Evolutionary conservation across 768 basidiomycete genomes (phyloP).

Genomic region (Hygrophoropsis aurantiaca): DNA sequence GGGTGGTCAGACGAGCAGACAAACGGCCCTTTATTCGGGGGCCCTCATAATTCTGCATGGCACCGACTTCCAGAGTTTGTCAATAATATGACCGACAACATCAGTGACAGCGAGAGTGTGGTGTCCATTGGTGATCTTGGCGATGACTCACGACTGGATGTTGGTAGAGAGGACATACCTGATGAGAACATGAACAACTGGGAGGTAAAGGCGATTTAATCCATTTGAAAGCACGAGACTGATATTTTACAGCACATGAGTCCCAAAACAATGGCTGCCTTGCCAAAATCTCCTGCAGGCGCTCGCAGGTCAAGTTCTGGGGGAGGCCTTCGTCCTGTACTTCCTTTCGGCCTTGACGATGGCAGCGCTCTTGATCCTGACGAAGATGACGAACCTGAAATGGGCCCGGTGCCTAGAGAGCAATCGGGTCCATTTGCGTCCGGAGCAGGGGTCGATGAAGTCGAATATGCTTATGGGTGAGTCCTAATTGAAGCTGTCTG

Average conservation of each 20-base stretch:
- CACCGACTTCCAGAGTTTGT: slow-evolving; percentile 78
- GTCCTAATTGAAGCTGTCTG: slow-evolving; percentile 26
- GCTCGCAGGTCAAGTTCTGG: slow-evolving; percentile 82
- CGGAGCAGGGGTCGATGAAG: slow-evolving; percentile 85
- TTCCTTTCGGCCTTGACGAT: slow-evolving; percentile 76
- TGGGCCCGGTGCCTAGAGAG: slow-evolving; percentile 77
- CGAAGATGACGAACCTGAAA: slow-evolving; percentile 69
- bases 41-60: slow-evolving; percentile 64
- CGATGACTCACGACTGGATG: slow-evolving; percentile 69
- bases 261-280: slow-evolving; percentile 89
- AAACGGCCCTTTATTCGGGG: slow-evolving; percentile 37
- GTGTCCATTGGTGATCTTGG: slow-evolving; percentile 87
- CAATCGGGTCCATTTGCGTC: slow-evolving; percentile 71
- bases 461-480: slow-evolving; percentile 85
- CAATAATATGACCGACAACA: slow-evolving; percentile 78
- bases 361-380: slow-evolving; percentile 70
- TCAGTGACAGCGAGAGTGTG: slow-evolving; percentile 94
- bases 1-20: slow-evolving; percentile 66
- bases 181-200: slow-evolving; percentile 92
- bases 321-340: slow-evolving; percentile 78
- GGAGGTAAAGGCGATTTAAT: slow-evolving; percentile 64
- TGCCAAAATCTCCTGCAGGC: slow-evolving; percentile 89
- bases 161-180: slow-evolving; percentile 55
- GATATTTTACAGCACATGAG: slow-evolving; percentile 79
- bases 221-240: slow-evolving; percentile 1